Evolutionary conservation across 2,329 filamentous ascomycete species (phyloP).

Genomic region (Calycina herbarum): DNA sequence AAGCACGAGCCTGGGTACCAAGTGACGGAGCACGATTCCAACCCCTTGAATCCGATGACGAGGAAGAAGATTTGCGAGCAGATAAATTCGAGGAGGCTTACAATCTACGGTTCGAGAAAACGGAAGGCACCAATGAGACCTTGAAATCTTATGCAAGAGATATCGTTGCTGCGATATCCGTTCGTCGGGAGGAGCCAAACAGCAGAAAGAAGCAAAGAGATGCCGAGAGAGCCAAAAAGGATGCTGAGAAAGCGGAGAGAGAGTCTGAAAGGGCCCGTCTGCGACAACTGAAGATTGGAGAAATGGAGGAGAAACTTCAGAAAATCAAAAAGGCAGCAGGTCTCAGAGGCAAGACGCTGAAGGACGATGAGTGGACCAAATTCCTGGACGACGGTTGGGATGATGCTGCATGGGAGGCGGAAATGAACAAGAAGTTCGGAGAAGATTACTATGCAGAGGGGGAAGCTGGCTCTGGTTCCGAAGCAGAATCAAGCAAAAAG

Average conservation of each 20-base stretch:
- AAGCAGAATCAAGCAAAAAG: conserved; percentile 52
- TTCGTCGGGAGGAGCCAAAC: conserved; percentile 79
- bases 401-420: conserved; percentile 82
- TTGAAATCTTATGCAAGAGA: conserved; percentile 89
- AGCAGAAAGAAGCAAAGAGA: conserved; percentile 78
- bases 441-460: conserved; percentile 83
- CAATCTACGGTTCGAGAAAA: conserved; percentile 94
- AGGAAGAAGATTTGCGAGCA: conserved; percentile 66
- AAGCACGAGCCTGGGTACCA: conserved; percentile 85
- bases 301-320: conserved; percentile 81
- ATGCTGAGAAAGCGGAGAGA: conserved; percentile 72
- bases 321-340: conserved; percentile 91
- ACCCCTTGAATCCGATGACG: conserved; percentile 90
- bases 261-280: conserved; percentile 81
- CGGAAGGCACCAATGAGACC: conserved; percentile 81
- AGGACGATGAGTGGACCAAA: conserved; percentile 78
- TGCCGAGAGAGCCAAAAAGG: conserved; percentile 72
- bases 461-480: conserved; percentile 63
- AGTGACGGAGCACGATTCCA: conserved; percentile 66
- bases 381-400: conserved; percentile 89
- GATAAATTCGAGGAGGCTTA: conserved; percentile 92
- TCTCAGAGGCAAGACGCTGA: conserved; percentile 62
- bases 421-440: conserved; percentile 86
- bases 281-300: conserved; percentile 85
- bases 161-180: conserved; percentile 75